These are phyloP conservation scores for Dothiorella sarmentorum DNA, from an alignment of 2,329 filamentous ascomycete species.

Conservation along the genomic window DNA sequence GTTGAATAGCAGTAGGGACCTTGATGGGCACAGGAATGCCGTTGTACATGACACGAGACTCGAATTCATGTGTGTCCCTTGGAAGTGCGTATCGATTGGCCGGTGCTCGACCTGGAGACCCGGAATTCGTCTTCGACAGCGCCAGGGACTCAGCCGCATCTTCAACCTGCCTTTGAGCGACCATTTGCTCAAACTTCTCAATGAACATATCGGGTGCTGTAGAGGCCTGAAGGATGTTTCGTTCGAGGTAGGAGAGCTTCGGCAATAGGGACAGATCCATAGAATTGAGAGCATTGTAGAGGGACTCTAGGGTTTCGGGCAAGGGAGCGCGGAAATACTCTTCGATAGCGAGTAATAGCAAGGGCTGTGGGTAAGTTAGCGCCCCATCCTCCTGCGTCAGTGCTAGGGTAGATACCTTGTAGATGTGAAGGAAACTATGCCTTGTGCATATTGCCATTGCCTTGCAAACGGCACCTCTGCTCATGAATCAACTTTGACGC, in stretches of 20 bases:
- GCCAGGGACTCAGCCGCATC: constrained; percentile 40
- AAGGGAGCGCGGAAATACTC: constrained; percentile 95
- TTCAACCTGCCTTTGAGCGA: constrained; percentile 73
- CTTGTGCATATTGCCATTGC: constrained; percentile 98
- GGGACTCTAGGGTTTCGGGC: constrained; percentile 77
- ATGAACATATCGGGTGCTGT: constrained; percentile 96
- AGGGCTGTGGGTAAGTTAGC: constrained; percentile 55
- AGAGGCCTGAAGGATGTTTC: constrained; percentile 80
- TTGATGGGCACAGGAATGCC: constrained; percentile 96
- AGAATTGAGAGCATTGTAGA: constrained; percentile 89
- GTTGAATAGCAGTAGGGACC: constrained; percentile 86
- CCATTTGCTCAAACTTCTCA: constrained; percentile 95
- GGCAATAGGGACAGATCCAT: constrained; percentile 98
- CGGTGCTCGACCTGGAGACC: constrained; percentile 52
- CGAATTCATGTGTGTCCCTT: constrained; percentile 95
- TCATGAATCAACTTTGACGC: background rate
- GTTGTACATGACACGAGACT: constrained; percentile 93
- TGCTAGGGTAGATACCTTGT: constrained; percentile 63
- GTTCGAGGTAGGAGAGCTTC: constrained; percentile 75
- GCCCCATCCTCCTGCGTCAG: constrained; percentile 10
- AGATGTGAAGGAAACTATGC: constrained; percentile 97
- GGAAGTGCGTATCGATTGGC: constrained; percentile 71
- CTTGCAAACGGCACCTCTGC: constrained; percentile 87
- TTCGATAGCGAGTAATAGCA: constrained; percentile 85
- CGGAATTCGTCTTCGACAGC: constrained; percentile 23